These are phyloP conservation scores for Neofusicoccum kwambonambiense DNA, from an alignment of 2,329 filamentous ascomycete species.

Conservation along the genomic window DNA sequence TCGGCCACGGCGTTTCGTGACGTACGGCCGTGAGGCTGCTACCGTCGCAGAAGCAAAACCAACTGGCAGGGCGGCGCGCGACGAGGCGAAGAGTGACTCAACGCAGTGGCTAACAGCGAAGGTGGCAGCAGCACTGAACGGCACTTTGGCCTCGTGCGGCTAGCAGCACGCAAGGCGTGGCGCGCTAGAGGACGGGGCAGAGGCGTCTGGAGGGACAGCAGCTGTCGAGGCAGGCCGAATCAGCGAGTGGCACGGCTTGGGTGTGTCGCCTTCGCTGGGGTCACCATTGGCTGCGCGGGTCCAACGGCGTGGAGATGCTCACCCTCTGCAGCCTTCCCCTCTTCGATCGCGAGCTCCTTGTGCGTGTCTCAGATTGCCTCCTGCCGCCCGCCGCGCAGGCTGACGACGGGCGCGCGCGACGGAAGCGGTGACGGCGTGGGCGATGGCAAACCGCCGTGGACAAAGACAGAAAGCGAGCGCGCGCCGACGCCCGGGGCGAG, in stretches of 20 bases:
- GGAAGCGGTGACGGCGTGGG: slow-evolving; percentile 3
- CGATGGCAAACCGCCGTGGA: background rate
- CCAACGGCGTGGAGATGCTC: slow-evolving; percentile 18
- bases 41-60: background rate
- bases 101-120: slow-evolving; percentile 4
- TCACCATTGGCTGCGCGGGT: slow-evolving; percentile 19
- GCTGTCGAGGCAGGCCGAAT: slow-evolving; percentile 20
- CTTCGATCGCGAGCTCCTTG: slow-evolving; percentile 11
- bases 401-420: slow-evolving; percentile 4
- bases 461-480: background rate
- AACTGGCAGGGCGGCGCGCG: background rate
- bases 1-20: slow-evolving; percentile 7
- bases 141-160: slow-evolving; percentile 19
- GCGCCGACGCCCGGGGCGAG: background rate
- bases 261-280: slow-evolving; percentile 13
- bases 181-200: slow-evolving; percentile 7
- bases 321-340: slow-evolving; percentile 15
- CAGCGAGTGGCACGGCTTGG: slow-evolving; percentile 19
- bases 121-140: background rate
- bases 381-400: slow-evolving; percentile 11
- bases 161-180: slow-evolving; percentile 14
- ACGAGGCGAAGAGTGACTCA: background rate
- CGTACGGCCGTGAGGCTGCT: slow-evolving; percentile 11
- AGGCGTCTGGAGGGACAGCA: slow-evolving; percentile 3
- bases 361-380: slow-evolving; percentile 9